Evolutionary conservation across 2,329 filamentous ascomycete genomes (phyloP).

Genomic region (Metarhizium anisopliae): DNA sequence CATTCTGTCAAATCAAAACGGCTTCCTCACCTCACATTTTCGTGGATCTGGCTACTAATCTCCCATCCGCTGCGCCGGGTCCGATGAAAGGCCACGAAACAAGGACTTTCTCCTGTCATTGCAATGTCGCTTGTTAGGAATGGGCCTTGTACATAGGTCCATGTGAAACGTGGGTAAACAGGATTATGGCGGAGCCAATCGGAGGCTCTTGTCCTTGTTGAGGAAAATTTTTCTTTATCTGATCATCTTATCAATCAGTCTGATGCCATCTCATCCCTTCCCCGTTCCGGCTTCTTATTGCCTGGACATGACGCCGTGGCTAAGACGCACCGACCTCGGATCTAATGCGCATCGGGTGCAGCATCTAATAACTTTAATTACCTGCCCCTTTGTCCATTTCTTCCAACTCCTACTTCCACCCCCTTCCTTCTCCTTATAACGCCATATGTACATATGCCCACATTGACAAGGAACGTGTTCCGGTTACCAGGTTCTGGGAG

Average conservation of each 20-base stretch:
- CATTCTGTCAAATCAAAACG: too few species aligned
- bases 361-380: too few species aligned
- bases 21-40: not conserved
- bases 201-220: not conserved
- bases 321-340: not conserved
- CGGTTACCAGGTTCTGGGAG: too few species aligned
- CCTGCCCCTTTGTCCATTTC: too few species aligned
- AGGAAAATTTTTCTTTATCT: constrained; percentile 1
- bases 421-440: too few species aligned
- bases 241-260: constrained; percentile 9
- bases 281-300: not conserved
- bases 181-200: not conserved
- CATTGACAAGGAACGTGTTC: too few species aligned
- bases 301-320: not conserved
- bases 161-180: not conserved
- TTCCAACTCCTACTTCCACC: too few species aligned
- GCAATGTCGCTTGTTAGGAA: not conserved
- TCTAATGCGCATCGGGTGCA: too few species aligned
- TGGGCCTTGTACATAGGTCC: not conserved
- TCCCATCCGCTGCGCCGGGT: not conserved
- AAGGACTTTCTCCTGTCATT: not conserved
- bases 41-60: not conserved
- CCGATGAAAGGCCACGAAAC: not conserved
- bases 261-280: not conserved
- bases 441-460: too few species aligned